phyloP scores from a whole-genome alignment of 1,139 yeast species.

The Debaryomyces fabryi region DNA sequence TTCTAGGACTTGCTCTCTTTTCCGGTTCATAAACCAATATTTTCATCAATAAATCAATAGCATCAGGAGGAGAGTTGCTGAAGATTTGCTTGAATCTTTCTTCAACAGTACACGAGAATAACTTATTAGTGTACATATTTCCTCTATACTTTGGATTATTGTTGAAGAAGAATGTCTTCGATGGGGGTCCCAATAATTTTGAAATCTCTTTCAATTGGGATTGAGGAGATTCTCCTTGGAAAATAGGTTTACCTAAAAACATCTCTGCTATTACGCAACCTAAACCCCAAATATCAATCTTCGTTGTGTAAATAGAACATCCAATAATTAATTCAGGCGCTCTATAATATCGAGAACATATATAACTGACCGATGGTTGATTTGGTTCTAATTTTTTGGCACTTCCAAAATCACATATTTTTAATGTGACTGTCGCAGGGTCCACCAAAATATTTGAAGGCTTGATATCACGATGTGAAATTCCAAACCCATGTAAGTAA shows the following conservation, averaged over 20 bases:
- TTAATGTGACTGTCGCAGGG: slow-evolving; percentile 64
- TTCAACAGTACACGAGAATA: slow-evolving; percentile 61
- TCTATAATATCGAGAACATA: slow-evolving; percentile 78
- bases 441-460: slow-evolving; percentile 79
- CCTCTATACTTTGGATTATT: slow-evolving; percentile 77
- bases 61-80: slow-evolving; percentile 68
- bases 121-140: slow-evolving; percentile 67
- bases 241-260: slow-evolving; percentile 79
- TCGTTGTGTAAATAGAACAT: slow-evolving; percentile 72
- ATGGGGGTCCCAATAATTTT: slow-evolving; percentile 75
- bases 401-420: slow-evolving; percentile 82
- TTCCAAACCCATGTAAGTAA: slow-evolving; percentile 76
- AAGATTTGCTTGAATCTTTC: slow-evolving; percentile 71
- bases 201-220: slow-evolving; percentile 77
- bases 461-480: slow-evolving; percentile 80
- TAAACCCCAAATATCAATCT: slow-evolving; percentile 83
- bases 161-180: slow-evolving; percentile 70
- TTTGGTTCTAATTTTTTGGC: slow-evolving; percentile 75
- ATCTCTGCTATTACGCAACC: slow-evolving; percentile 87
- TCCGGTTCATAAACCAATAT: slow-evolving; percentile 77
- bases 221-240: slow-evolving; percentile 78
- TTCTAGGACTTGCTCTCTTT: slow-evolving; percentile 63
- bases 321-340: slow-evolving; percentile 86
- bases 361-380: slow-evolving; percentile 77
- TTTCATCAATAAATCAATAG: slow-evolving; percentile 68